Conservation (phyloP, 345 rosid species). For the Eucalyptus brandiana region DNA sequence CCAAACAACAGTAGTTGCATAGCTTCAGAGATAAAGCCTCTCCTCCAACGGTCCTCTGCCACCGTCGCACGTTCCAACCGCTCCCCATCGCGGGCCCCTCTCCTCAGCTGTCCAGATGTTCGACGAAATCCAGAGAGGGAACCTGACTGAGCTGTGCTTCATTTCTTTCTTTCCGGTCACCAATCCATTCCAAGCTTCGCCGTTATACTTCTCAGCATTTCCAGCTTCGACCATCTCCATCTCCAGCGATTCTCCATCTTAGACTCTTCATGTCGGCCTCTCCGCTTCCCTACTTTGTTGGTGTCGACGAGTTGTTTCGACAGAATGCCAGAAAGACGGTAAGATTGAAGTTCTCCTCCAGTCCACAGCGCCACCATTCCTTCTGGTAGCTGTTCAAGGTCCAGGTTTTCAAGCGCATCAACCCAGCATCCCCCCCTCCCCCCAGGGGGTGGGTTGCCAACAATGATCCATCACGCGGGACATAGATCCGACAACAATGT, state of each 20-base stretch:
- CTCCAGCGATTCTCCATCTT: background rate
- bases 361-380: background rate
- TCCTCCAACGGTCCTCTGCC: background rate
- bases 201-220: background rate
- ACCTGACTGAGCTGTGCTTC: background rate
- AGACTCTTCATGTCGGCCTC: background rate
- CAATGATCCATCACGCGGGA: background rate
- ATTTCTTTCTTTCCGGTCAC: background rate
- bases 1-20: background rate
- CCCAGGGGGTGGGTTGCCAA: background rate
- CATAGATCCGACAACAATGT: background rate
- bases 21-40: background rate
- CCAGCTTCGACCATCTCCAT: background rate
- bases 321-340: background rate
- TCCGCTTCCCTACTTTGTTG: background rate
- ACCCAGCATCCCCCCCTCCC: background rate
- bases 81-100: background rate
- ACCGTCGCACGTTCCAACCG: background rate
- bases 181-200: background rate
- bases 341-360: background rate
- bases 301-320: background rate
- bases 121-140: background rate
- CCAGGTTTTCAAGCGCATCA: background rate
- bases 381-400: background rate
- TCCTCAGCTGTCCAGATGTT: background rate